Evolutionary conservation across 208 protist genomes (phyloP), one percentile per base, ranked within the genome.

Genomic region (Acanthamoeba polyphaga): DNA sequence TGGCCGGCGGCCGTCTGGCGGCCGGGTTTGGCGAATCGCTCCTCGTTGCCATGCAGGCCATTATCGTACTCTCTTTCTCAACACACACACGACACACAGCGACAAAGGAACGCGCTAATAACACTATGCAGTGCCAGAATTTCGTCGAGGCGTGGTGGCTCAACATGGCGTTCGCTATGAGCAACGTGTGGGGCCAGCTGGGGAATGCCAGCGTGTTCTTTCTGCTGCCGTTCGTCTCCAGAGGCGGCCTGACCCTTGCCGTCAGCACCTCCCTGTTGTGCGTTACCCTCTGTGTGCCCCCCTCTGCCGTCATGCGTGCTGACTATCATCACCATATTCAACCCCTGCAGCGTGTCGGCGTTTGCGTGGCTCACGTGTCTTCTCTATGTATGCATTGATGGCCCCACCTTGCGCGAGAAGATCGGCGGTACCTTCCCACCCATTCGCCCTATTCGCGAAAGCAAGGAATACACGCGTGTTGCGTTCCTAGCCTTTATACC

Each of bases 141-240:
- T 92, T 92, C 29, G 29, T 17, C 24, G 85, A 92, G 85, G 85
- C 85, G 19, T 92, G 85, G 85, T 92, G 85, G 85, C 85, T 92
- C 55, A 92, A 72, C 58, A 92, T 92, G 85, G 46, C 85, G 22
- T 92, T 92, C 29, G 72, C 85, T 1, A 92, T 92, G 85, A 72
- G 85, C 85, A 92, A 92, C 32, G 85, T 92, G 58, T 92, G 85
- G 85, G 85, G 85, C 34, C 85, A 92, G 38, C 32, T 92, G 53
- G 85, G 85, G 5, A 92, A 92, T 34, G 85, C 85, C 13, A 72
- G 85, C 62, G 85, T 92, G 7, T 92, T 92, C 29, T 43, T 92
- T 19, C 53, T 70, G 10, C 62, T 92, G 53, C 85, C 85, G 17
- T 92, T 72, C 38, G 13, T 92, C 15, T 10, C 85, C n/a, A 27